Base-by-base conservation (phyloP, 345 rosid genomes). In the Nasturtium officinale region DNA sequence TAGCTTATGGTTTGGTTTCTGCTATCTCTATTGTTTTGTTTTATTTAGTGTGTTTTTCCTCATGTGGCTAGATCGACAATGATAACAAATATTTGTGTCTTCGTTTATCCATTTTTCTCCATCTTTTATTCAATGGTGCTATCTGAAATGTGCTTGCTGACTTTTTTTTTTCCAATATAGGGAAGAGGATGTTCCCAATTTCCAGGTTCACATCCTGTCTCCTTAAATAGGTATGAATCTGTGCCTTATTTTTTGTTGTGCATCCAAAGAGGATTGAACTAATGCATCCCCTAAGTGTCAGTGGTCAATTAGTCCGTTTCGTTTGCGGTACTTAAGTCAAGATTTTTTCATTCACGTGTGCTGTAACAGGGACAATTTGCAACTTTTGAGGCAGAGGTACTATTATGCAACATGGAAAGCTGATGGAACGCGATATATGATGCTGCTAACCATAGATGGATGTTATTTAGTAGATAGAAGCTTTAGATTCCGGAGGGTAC, bases 341-440 rank as follows among this genome's bases (percentile, higher is more conserved):
- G 9, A 18, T 28, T 11, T 55, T 46, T 29, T 25, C 20, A 32
- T 6, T 54, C 33, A 64, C 52, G 28, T 52, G 29, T 80, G 58
- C 52, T 54, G 28, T 37, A 83, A 79, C 89, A 95, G 99, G 78
- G 97, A 95, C 2, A 95, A 95, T 73, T 81, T 95, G 69, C 98
- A 87, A 81, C 84, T 91, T 35, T 77, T 95, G 70, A 90, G 98
- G 78, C 96, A 90, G 77, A 85, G 96, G 2, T 95, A 95, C 80
- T 95, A 95, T 78, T 91, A 90, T 82, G 99, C 99, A 65, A 95
- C 99, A 5, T 95, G 99, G 99, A 95, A 95, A 78, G 99, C 99
- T 67, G 99, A 91, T 80, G 99, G 99, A 74, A 95, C 98, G 8
- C 85, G 99, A 75, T 95, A 95, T 71, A 88, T 95, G 99, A 88